These are phyloP conservation scores for Limnomonas spitsbergensis DNA, from an alignment of 139 green algal genomes.

Conservation along the genomic window DNA sequence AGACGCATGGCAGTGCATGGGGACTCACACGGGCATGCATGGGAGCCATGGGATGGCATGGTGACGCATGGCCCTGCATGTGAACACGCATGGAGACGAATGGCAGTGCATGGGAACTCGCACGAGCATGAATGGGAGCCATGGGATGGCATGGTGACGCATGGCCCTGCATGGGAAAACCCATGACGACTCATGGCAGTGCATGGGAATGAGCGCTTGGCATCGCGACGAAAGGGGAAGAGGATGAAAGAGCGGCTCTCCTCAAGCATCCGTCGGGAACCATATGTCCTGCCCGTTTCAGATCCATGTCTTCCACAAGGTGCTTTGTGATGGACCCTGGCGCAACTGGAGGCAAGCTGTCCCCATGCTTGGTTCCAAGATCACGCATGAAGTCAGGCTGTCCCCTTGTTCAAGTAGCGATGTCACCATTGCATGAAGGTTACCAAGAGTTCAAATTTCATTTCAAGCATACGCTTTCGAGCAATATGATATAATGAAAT, in stretches of 20 bases:
- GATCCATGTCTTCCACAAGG: background rate
- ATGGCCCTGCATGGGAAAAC: background rate
- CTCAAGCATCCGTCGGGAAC: background rate
- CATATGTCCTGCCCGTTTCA: background rate
- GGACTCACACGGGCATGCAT: background rate
- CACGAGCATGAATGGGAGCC: background rate
- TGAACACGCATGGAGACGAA: background rate
- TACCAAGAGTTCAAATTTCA: too few relatives aligned
- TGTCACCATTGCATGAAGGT: too few relatives aligned
- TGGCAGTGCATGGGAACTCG: background rate
- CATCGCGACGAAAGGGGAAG: background rate
- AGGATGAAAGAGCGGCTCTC: background rate
- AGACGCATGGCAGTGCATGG: background rate
- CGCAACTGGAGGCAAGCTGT: too few relatives aligned
- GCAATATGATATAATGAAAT: too few relatives aligned
- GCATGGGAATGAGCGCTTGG: background rate
- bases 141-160: background rate
- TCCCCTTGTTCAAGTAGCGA: too few relatives aligned
- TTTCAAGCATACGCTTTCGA: too few relatives aligned
- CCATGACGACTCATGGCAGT: background rate
- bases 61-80: background rate
- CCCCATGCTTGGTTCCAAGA: too few relatives aligned
- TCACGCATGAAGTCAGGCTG: too few relatives aligned
- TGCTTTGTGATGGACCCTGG: too few relatives aligned
- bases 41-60: background rate